A percentile compares a stretch with the other conserved stretches of the same genome.
Evolutionary conservation across 139 green algal species (phyloP).

Genomic region (Eudorina sp.): DNA sequence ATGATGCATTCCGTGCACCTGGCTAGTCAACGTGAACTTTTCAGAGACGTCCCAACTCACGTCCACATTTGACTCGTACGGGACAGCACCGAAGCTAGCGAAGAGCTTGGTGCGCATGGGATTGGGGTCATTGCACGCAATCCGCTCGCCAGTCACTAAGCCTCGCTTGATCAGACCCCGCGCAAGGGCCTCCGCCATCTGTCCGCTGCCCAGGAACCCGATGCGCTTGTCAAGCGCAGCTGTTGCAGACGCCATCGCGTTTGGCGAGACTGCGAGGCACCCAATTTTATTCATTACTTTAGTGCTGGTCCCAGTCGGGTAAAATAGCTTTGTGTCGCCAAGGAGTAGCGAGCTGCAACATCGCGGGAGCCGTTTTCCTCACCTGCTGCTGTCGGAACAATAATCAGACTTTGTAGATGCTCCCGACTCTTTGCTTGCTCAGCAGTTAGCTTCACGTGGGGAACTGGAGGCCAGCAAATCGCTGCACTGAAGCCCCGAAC

Average conservation of each 20-base stretch:
- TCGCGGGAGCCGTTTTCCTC: background rate
- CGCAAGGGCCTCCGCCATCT: slow-evolving; percentile 95
- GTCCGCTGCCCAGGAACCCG: slow-evolving; percentile 78
- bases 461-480: slow-evolving; percentile 10
- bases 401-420: background rate
- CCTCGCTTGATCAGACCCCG: slow-evolving; percentile 84
- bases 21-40: too few relatives aligned
- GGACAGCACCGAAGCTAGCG: slow-evolving; percentile 65
- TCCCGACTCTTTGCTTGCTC: background rate
- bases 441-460: slow-evolving; percentile 3
- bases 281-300: slow-evolving; percentile 2
- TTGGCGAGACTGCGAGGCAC: background rate
- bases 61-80: slow-evolving; percentile 73
- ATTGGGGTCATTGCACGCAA: slow-evolving; percentile 80
- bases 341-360: background rate
- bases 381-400: slow-evolving; percentile 1
- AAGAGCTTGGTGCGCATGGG: slow-evolving; percentile 83
- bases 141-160: slow-evolving; percentile 64
- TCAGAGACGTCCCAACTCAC: too few relatives aligned
- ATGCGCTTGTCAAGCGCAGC: slow-evolving; percentile 67
- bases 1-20: too few relatives aligned
- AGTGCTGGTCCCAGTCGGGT: background rate
- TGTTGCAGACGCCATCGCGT: background rate
- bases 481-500: background rate
- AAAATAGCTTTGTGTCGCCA: background rate